Conservation (phyloP, 805 yeast genomes). For the Zygosaccharomyces bisporus region DNA sequence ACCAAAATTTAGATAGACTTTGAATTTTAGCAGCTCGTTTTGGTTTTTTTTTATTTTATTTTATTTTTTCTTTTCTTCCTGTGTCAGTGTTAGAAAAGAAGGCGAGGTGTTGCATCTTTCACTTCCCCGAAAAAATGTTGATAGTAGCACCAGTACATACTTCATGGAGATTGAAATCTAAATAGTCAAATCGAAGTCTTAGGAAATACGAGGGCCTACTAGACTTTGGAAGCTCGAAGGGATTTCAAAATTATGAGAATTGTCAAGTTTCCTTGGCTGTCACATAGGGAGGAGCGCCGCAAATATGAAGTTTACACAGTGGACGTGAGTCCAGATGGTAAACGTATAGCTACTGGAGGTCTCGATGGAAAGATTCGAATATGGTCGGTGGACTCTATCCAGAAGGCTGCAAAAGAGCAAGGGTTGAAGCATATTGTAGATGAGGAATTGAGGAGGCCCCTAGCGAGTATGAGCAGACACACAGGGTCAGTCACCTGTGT, state of each 20-base stretch:
- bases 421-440: conserved; percentile 10
- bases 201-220: neutral
- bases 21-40: no score
- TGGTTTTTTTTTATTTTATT: neutral
- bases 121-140: conserved; percentile 8
- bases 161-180: neutral
- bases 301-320: conserved; percentile 83
- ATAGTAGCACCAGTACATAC: conserved; percentile 14
- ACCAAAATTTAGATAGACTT: neutral
- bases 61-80: neutral
- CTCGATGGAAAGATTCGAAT: conserved; percentile 86
- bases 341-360: conserved; percentile 90
- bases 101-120: neutral
- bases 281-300: conserved; percentile 71
- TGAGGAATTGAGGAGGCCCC: conserved; percentile 44
- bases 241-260: conserved; percentile 47
- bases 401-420: conserved; percentile 36
- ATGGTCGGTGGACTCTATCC: conserved; percentile 67
- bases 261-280: conserved; percentile 68
- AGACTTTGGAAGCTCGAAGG: neutral
- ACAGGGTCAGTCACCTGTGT: conserved; percentile 96
- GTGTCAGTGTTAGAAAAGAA: neutral
- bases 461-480: conserved; percentile 90
- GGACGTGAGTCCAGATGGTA: conserved; percentile 75
- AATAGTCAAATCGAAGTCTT: neutral